A percentile compares a stretch with the other conserved stretches of the same genome.
Conservation (phyloP, 1,139 yeast species). For the Lodderomyces metapsilosis region DNA sequence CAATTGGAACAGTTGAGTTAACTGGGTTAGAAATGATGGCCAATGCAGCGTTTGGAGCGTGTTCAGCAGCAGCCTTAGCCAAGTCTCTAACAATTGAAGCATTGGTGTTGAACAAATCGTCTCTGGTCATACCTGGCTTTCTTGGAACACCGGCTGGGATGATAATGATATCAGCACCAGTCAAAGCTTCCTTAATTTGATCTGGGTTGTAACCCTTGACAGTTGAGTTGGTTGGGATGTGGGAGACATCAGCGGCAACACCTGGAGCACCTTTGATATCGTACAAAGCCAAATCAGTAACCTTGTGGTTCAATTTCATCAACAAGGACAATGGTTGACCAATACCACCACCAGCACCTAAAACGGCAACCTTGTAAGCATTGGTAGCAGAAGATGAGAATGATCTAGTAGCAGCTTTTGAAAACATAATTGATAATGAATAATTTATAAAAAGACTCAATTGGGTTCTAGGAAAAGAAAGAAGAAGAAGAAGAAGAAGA, state of each 20-base stretch:
- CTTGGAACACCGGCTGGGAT: slow-evolving; percentile 98
- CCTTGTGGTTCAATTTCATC: slow-evolving; percentile 63
- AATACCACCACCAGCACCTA: slow-evolving; percentile 86
- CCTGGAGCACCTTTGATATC: slow-evolving; percentile 92
- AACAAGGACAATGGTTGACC: slow-evolving; percentile 92
- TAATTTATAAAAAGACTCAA: slow-evolving; percentile 5
- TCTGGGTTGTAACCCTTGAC: slow-evolving; percentile 72
- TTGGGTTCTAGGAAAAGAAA: slow-evolving; percentile 5
- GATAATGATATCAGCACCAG: slow-evolving; percentile 72
- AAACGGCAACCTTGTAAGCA: slow-evolving; percentile 71
- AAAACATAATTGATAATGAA: slow-evolving; percentile 30
- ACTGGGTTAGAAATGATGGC: slow-evolving; percentile 91
- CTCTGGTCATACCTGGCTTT: slow-evolving; percentile 98
- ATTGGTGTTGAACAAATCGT: slow-evolving; percentile 89
- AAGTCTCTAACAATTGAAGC: slow-evolving; percentile 86
- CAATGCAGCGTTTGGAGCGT: slow-evolving; percentile 73
- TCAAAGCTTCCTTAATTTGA: slow-evolving; percentile 58
- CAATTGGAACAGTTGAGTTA: slow-evolving; percentile 92
- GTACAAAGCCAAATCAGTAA: slow-evolving; percentile 70
- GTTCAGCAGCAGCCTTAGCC: slow-evolving; percentile 74
- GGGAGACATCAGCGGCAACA: slow-evolving; percentile 89
- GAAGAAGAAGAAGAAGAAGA: slow-evolving; percentile 6
- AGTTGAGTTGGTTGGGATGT: slow-evolving; percentile 77
- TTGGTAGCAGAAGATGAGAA: slow-evolving; percentile 61
- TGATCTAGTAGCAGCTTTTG: slow-evolving; percentile 58